Base-by-base conservation (phyloP, 2,329 filamentous ascomycete species). In the Pseudocercospora cruenta region DNA sequence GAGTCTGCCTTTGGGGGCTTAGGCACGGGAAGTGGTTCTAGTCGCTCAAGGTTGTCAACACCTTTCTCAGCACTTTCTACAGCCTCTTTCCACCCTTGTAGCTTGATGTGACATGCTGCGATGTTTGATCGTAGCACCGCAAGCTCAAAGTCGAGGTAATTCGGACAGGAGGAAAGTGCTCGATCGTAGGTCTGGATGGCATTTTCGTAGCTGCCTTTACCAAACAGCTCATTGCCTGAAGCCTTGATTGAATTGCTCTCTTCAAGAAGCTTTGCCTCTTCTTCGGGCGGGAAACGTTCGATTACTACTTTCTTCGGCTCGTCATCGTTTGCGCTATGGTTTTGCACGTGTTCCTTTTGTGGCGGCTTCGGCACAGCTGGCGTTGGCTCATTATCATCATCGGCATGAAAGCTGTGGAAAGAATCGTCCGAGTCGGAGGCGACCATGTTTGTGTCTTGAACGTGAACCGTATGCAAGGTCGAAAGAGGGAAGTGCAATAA, bases 41-140 rank as follows among this genome's bases (percentile, higher is more conserved):
- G 74, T 28, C 85, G 84, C 67, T 91, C 88, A n/a, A 98, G 80
- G 0, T 86, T 84, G 10, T 94, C 90, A 0, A 98, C 76, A 1
- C 92, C 90, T 10, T 86, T 83, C 0, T 88, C 91, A 0, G 94
- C 93, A 9, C 87, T 85, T 58, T 90, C 89, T 51, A 93, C 85
- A 9, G 93, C 92, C 31, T 92, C 88, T 71, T 94, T 93, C 92
- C 93, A 97, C 67, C 94, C 90, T 67, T 89, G 84, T 2, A 96
- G 83, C 77, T 96, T 96, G 62, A 98, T 78, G 73, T 97, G 88
- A 76, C 93, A 97, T 9, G 94, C 94, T 1, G 94, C 87, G 70
- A 97, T 90, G 81, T 98, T 98, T 77, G 91, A 93, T 66, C 90
- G 88, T 5, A 98, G 84, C 9, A 98, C 92, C 26, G 94, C 93